These are phyloP conservation scores for Aspergillus mulundensis DNA, from an alignment of 495 filamentous ascomycete genomes.

Conservation along the genomic window DNA sequence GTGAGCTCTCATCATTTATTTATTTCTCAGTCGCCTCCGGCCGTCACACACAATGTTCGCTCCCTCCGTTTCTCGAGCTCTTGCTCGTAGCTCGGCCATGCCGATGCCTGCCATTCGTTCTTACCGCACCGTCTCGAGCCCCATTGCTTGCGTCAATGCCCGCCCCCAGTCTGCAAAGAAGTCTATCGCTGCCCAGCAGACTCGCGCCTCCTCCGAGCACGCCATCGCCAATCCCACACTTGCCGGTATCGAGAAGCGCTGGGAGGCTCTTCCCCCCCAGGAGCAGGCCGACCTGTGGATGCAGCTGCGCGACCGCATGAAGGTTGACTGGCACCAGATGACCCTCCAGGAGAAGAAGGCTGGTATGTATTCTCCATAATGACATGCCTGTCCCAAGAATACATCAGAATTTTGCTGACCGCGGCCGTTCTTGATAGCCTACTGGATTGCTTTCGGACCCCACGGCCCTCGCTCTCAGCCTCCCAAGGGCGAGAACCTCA, in stretches of 20 bases:
- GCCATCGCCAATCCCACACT: slow-evolving; percentile 97
- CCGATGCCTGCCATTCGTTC: slow-evolving; percentile 35
- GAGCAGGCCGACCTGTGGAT: slow-evolving; percentile 99
- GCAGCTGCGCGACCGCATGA: slow-evolving; percentile 95
- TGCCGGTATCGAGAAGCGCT: slow-evolving; percentile 97
- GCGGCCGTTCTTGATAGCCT: slow-evolving; percentile 54
- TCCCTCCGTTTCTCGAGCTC: slow-evolving; percentile 44
- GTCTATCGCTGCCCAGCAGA: slow-evolving; percentile 46
- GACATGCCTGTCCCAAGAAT: not conserved
- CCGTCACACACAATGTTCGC: slow-evolving; percentile 46
- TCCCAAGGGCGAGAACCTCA: slow-evolving; percentile 77
- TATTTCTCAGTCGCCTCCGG: slow-evolving; percentile 29
- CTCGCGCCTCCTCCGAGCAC: slow-evolving; percentile 66
- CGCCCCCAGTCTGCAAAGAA: slow-evolving; percentile 26
- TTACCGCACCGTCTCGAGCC: slow-evolving; percentile 26
- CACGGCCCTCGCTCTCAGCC: slow-evolving; percentile 82
- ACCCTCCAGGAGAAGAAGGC: slow-evolving; percentile 97
- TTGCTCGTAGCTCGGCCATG: slow-evolving; percentile 42
- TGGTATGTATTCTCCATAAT: slow-evolving; percentile 58
- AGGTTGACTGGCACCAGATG: slow-evolving; percentile 91
- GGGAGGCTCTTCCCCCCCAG: slow-evolving; percentile 93
- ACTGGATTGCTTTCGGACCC: slow-evolving; percentile 96
- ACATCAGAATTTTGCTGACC: slow-evolving; percentile 23
- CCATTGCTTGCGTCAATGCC: slow-evolving; percentile 37
- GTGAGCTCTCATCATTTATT: slow-evolving; percentile 25